Evolutionary conservation across 2,329 filamentous ascomycete genomes (phyloP).

Genomic region (Didymella pinodella): DNA sequence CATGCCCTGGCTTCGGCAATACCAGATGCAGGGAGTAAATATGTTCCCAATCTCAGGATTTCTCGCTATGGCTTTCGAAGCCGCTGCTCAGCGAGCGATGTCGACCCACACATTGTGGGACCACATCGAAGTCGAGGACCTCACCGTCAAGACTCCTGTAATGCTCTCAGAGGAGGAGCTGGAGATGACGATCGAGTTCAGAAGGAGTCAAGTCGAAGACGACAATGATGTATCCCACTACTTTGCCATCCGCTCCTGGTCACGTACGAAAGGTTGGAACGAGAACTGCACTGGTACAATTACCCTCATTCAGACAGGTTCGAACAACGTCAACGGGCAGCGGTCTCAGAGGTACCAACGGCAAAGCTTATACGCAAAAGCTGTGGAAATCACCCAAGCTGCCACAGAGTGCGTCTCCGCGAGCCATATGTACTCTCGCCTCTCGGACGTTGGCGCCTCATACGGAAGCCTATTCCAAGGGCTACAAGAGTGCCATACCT

Average conservation of each 20-base stretch:
- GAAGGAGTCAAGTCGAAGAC: conserved; percentile 9
- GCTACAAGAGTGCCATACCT: conserved; percentile 57
- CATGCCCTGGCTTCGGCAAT: conserved; percentile 58
- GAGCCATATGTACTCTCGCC: conserved; percentile 56
- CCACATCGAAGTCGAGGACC: conserved; percentile 29
- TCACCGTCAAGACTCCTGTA: conserved; percentile 30
- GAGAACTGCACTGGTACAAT: conserved; percentile 61
- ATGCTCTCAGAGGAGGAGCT: conserved; percentile 43
- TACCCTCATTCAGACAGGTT: conserved; percentile 48
- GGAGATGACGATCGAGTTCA: conserved; percentile 42
- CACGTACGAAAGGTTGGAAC: conserved; percentile 61
- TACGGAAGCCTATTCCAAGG: conserved; percentile 64
- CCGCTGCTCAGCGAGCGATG: conserved; percentile 29
- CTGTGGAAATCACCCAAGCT: conserved; percentile 7
- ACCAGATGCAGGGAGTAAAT: conserved; percentile 49
- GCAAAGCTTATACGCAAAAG: conserved; percentile 27
- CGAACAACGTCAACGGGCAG: conserved; percentile 54
- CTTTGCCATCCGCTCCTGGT: conserved; percentile 65
- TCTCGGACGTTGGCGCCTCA: conserved; percentile 57
- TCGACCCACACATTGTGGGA: conserved; percentile 23
- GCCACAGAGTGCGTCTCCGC: conserved; percentile 27
- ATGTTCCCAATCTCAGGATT: conserved; percentile 48
- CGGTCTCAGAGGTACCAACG: conserved; percentile 6
- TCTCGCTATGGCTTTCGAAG: conserved; percentile 47
- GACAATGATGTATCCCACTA: conserved; percentile 3